Evolutionary conservation across 441 rosid genomes (phyloP), one percentile per base, ranked within the genome.

Genomic region (Gossypium davidsonii): DNA sequence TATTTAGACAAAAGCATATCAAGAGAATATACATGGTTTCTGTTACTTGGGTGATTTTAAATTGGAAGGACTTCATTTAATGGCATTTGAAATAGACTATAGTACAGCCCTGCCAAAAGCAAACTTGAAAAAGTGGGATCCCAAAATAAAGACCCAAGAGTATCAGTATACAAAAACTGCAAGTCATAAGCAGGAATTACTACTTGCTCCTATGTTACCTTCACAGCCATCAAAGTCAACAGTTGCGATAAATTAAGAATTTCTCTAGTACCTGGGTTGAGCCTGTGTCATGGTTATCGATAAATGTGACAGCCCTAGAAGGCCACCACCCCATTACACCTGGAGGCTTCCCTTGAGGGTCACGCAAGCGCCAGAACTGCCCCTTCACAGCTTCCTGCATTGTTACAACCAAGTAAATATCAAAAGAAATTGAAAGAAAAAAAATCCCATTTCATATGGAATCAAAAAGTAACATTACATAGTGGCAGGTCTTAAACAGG

Each of bases 301-400:
- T 83, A 78, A 92, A 91, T 1, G 99, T 90, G 73, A 90, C 94
- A 23, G 97, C 86, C 84, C 98, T 91, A 23, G 96, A 94, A 73
- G 97, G 93, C 99, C 99, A 94, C 98, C 90, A 88, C 76, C 97
- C 97, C 85, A 94, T 83, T 72, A 92, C 91, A 63, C 99, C 98
- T 0, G 98, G 96, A 44, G 96, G 97, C 84, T 92, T 94, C 75
- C 94, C 96, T 76, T 87, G 88, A 1, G 90, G 64, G 73, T 94
- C 98, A 72, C 90, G 79, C 69, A 94, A 82, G 71, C 91, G 91
- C 97, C 99, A 86, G 37, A 80, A 82, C 81, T 90, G 93, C 69
- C 96, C 97, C 81, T 88, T 92, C 1, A 92, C 98, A 58, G 99
- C 97, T 84, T 91, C 98, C 94, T 90, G 73, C 80, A 78, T 34